Percentiles rank a stretch among this genome's conserved stretches.
These are phyloP conservation scores for Xylaria flabelliformis DNA, from an alignment of 495 filamentous ascomycete species.

Conservation along the genomic window DNA sequence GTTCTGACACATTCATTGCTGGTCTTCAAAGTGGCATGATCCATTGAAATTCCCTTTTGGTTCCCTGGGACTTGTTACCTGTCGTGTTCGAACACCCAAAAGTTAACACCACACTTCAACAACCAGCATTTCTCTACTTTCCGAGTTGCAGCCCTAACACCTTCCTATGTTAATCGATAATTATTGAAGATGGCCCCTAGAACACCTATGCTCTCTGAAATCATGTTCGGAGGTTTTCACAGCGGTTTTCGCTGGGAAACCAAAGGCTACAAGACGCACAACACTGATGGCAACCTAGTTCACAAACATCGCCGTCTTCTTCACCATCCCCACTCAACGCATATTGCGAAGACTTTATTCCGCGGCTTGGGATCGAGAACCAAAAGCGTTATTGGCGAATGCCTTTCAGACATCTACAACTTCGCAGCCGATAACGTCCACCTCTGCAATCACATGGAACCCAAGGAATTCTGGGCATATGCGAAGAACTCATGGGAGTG, in stretches of 20 bases:
- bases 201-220: not conserved
- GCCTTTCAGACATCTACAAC: constrained; percentile 28
- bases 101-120: not conserved
- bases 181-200: not conserved
- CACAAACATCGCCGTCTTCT: constrained; percentile 25
- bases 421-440: constrained; percentile 25
- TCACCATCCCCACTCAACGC: constrained; percentile 23
- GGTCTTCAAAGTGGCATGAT: not conserved
- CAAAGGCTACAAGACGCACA: not conserved
- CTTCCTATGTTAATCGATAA: not conserved
- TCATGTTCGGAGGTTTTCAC: constrained; percentile 9
- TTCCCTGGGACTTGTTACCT: not conserved
- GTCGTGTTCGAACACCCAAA: not conserved
- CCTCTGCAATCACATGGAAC: constrained; percentile 19
- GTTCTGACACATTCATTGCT: too few relatives aligned
- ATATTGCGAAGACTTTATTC: constrained; percentile 22
- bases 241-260: constrained; percentile 32
- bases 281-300: not conserved
- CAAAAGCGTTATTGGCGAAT: constrained; percentile 5
- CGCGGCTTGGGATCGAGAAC: not conserved
- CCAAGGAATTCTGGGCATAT: constrained; percentile 26
- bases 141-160: not conserved
- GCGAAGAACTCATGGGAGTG: constrained; percentile 29
- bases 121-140: not conserved
- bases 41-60: not conserved